Conservation (phyloP, 495 filamentous ascomycete species). For the Daldinia concentrica region DNA sequence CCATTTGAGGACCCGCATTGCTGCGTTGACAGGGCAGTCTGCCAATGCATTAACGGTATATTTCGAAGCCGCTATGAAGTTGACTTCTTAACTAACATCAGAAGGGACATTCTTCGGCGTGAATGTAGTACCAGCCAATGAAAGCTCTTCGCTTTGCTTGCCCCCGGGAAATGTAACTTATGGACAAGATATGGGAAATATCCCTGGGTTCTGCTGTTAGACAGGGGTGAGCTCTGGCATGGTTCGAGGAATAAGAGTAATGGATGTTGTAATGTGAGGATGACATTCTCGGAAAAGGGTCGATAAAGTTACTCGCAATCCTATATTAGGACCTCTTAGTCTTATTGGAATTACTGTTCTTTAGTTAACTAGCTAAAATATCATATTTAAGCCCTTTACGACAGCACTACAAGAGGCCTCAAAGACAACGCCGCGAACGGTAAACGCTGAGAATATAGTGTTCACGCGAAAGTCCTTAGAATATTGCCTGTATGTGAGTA, state of each 20-base stretch:
- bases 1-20: conserved; percentile 43
- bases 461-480: not conserved
- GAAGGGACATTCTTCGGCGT: conserved; percentile 38
- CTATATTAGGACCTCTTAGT: not conserved
- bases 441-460: not conserved
- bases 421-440: not conserved
- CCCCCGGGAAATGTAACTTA: conserved; percentile 30
- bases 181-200: conserved; percentile 32
- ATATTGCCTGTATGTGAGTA: not conserved
- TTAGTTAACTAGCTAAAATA: not conserved
- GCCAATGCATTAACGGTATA: conserved; percentile 41
- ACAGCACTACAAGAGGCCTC: not conserved
- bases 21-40: conserved; percentile 34
- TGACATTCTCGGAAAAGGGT: not conserved
- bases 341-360: not conserved
- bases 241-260: not conserved
- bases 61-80: not conserved
- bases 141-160: conserved; percentile 18
- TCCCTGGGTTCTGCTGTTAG: conserved; percentile 41
- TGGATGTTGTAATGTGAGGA: not conserved
- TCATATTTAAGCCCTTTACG: not conserved
- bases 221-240: not conserved
- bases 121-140: conserved; percentile 28
- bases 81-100: not conserved
- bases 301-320: not conserved